Evolutionary conservation across 305 asterid genomes (phyloP), one percentile per base, ranked within the genome.

Genomic region (Fraxinus ornus): DNA sequence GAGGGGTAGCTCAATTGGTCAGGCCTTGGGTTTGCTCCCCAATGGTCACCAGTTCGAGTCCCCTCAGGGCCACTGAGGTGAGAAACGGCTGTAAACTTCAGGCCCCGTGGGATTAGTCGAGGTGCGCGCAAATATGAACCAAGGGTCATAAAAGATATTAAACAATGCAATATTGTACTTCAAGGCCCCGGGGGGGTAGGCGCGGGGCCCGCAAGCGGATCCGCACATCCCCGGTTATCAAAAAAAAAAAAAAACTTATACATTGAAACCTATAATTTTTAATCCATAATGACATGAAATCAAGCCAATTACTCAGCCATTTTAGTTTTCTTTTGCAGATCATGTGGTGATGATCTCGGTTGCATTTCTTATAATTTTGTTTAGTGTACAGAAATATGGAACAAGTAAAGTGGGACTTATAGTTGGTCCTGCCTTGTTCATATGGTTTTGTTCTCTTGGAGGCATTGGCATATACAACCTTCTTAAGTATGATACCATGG

Each of bases 361-460:
- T 76, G 97, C 97, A 68, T 94, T 88, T 89, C 96, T 97, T 89
- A 90, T 95, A 88, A 86, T 95, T 82, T 86, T 95, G 91, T 97
- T 97, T 91, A 93, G 99, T 84, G 91, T 97, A 86, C 99, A 97
- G 91, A 91, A 92, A 90, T 97, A 95, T 82, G 99, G 99, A 74
- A 97, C 99, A 41, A 97, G 99, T 88, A 97, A 97, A 93, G 94
- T 92, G 83, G 98, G 98, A 87, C 87, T 97, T 89, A 91, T 95
- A 39, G 98, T 97, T 87, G 99, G 99, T 80, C 99, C 98, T 82
- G 97, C 98, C 81, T 91, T 95, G 91, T 93, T 97, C 85, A 82
- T 97, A 89, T 97, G 99, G 99, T 97, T 97, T 90, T 93, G 98
- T 84, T 97, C 97, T 84, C 97, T 95, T 85, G 98, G 92, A 78